Percentiles rank a stretch among this genome's conserved stretches.
phyloP scores from a whole-genome alignment of 2,329 filamentous ascomycete genomes.

The Orbilia quercus region DNA sequence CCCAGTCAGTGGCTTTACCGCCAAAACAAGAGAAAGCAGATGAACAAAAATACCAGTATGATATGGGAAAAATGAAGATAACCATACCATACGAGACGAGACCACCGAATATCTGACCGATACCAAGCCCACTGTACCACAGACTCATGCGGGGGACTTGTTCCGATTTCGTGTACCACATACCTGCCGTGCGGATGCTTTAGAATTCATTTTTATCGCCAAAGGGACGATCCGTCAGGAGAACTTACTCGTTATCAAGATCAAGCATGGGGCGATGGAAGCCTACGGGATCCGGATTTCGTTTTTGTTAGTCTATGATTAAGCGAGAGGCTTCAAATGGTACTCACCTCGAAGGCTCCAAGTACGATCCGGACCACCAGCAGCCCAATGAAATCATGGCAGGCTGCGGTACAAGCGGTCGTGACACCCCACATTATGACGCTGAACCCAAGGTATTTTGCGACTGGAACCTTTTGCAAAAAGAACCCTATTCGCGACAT shows the following conservation, averaged over 20 bases:
- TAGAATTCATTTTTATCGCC: not conserved
- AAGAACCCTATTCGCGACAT: slow-evolving; percentile 67
- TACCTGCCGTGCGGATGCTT: slow-evolving; percentile 29
- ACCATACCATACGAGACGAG: slow-evolving; percentile 65
- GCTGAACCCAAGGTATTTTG: slow-evolving; percentile 72
- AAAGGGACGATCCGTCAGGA: slow-evolving; percentile 62
- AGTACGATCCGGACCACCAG: slow-evolving; percentile 70
- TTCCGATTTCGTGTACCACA: slow-evolving; percentile 66
- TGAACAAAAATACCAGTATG: not conserved
- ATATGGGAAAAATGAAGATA: not conserved
- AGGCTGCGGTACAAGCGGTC: slow-evolving; percentile 69
- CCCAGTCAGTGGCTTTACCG: not conserved
- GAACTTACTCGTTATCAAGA: slow-evolving; percentile 72
- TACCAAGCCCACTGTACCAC: slow-evolving; percentile 72
- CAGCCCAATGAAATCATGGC: slow-evolving; percentile 68
- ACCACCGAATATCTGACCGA: slow-evolving; percentile 69
- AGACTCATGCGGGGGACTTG: slow-evolving; percentile 71
- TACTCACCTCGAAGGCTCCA: slow-evolving; percentile 68
- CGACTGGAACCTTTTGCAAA: slow-evolving; percentile 71
- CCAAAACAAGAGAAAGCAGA: not conserved
- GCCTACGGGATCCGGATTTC: slow-evolving; percentile 62
- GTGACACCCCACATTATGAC: slow-evolving; percentile 71
- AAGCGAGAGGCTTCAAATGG: too few species aligned
- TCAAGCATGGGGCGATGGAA: slow-evolving; percentile 71
- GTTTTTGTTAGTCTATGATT: not conserved